These are phyloP conservation scores for Pleomassaria siparia DNA, from an alignment of 2,329 filamentous ascomycete genomes.

Conservation along the genomic window DNA sequence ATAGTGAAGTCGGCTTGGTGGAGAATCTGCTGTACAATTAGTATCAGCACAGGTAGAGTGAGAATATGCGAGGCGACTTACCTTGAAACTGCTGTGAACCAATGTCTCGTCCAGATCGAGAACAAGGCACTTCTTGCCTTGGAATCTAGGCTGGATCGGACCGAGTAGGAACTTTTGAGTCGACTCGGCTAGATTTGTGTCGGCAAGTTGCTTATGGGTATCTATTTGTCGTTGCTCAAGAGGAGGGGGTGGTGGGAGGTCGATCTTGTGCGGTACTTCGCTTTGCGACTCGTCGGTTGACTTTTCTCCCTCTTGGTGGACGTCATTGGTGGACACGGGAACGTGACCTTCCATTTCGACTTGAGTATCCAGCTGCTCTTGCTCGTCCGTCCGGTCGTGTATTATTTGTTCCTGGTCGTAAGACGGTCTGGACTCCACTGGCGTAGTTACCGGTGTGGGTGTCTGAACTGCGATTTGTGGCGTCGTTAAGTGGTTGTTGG, in stretches of 20 bases:
- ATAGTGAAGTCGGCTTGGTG: constrained; percentile 99
- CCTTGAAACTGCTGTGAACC: constrained; percentile 99
- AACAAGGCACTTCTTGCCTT: constrained; percentile 90
- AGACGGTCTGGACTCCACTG: constrained; percentile 35
- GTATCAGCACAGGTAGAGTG: constrained; percentile 3
- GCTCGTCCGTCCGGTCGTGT: constrained; percentile 53
- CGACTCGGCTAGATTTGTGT: constrained; percentile 44
- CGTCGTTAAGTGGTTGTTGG: constrained; percentile 31
- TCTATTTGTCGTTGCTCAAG: constrained; percentile 48
- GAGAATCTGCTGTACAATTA: constrained; percentile 67
- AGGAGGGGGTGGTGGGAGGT: constrained; percentile 60
- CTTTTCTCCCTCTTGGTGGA: constrained; percentile 45
- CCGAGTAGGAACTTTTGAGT: constrained; percentile 74
- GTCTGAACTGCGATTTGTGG: constrained; percentile 48
- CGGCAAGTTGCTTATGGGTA: constrained; percentile 43
- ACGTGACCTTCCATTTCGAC: constrained; percentile 67
- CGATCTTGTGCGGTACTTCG: constrained; percentile 44
- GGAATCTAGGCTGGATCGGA: constrained; percentile 75
- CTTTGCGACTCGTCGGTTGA: constrained; percentile 21
- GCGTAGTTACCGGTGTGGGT: constrained; percentile 48
- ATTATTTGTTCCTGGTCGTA: constrained; percentile 46
- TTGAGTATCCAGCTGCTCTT: constrained; percentile 54
- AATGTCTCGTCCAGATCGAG: constrained; percentile 95
- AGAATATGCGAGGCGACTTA: constrained; percentile 43
- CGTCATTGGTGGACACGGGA: constrained; percentile 55